Percentiles rank a stretch among this genome's conserved stretches.
Evolutionary conservation across 2,329 filamentous ascomycete species (phyloP).

Genomic region (Colletotrichum sp.): DNA sequence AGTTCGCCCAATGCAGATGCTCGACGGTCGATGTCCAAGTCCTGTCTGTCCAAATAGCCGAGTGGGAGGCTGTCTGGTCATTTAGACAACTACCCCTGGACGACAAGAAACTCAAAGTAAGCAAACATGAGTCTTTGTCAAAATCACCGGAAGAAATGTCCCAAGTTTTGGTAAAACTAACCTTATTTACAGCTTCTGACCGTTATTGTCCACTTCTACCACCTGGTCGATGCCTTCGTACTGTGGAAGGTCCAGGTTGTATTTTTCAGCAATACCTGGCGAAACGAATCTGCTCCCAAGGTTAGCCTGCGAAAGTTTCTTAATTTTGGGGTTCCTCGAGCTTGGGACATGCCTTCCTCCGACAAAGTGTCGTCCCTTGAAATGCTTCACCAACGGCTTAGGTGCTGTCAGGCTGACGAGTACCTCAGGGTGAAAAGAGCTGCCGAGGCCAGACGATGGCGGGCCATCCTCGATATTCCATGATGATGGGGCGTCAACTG

Average conservation of each 20-base stretch:
- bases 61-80: conserved; percentile 59
- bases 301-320: not conserved
- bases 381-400: conserved; percentile 86
- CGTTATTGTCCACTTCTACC: conserved; percentile 69
- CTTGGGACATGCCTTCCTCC: conserved; percentile 71
- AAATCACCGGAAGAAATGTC: not conserved
- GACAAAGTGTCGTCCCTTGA: conserved; percentile 87
- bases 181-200: conserved; percentile 55
- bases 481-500: conserved; percentile 90
- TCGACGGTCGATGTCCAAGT: conserved; percentile 61
- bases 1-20: conserved; percentile 49
- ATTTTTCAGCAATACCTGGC: conserved; percentile 80
- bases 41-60: conserved; percentile 64
- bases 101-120: not conserved
- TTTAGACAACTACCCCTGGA: conserved; percentile 36
- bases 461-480: conserved; percentile 94
- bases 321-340: not conserved
- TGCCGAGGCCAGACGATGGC: conserved; percentile 76
- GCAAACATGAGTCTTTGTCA: conserved; percentile 21
- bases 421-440: conserved; percentile 78
- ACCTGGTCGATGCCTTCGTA: conserved; percentile 91
- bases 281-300: conserved; percentile 72
- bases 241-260: conserved; percentile 79
- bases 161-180: conserved; percentile 5
- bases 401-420: conserved; percentile 91